Conservation (phyloP, 2,329 filamentous ascomycete species). For the Blastomyces emzantsi region DNA sequence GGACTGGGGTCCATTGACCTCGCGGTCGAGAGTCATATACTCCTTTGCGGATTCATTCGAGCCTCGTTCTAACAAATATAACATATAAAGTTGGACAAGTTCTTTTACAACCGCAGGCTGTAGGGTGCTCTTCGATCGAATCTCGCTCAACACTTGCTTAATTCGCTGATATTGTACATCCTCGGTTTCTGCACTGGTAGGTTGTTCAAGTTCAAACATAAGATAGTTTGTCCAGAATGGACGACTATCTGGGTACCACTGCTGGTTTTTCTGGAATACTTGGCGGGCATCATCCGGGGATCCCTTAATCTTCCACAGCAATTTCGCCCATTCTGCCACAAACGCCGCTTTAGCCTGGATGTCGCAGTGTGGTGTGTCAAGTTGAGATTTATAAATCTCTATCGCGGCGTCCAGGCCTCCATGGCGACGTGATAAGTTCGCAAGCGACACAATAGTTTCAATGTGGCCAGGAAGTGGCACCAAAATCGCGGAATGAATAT, state of each 20-base stretch:
- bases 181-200: conserved; percentile 57
- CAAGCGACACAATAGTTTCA: conserved; percentile 80
- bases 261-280: conserved; percentile 71
- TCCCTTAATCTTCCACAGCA: conserved; percentile 83
- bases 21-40: conserved; percentile 71
- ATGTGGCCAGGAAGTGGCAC: conserved; percentile 68
- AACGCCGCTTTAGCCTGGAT: conserved; percentile 76
- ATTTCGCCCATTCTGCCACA: conserved; percentile 76
- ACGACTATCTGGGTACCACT: conserved; percentile 75
- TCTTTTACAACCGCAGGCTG: conserved; percentile 60
- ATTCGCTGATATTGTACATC: conserved; percentile 61
- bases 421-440: conserved; percentile 76
- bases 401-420: conserved; percentile 76
- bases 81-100: conserved; percentile 68
- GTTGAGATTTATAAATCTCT: conserved; percentile 69
- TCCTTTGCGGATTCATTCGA: conserved; percentile 77
- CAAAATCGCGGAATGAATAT: conserved; percentile 76
- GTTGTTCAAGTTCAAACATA: conserved; percentile 78
- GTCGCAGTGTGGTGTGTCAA: conserved; percentile 63
- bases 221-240: conserved; percentile 88
- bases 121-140: conserved; percentile 64
- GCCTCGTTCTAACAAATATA: conserved; percentile 73
- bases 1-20: conserved; percentile 62
- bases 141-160: conserved; percentile 67
- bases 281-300: conserved; percentile 70